Percentiles rank a stretch among this genome's conserved stretches.
These are phyloP conservation scores for Dioscorea cayenensis DNA, from an alignment of 116 monocot genomes.

Conservation along the genomic window DNA sequence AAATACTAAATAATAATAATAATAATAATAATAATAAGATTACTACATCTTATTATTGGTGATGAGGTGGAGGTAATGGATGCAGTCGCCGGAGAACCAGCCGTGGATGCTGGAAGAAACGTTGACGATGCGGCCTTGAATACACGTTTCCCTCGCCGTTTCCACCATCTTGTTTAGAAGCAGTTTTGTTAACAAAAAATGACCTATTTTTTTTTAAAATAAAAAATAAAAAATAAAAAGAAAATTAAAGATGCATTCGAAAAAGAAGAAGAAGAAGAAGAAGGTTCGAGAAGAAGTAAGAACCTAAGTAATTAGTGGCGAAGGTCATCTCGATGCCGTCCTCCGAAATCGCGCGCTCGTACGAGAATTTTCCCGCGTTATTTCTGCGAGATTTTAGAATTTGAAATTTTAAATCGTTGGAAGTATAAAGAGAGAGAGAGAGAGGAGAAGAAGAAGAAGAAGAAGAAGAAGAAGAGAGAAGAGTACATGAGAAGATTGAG, in stretches of 20 bases:
- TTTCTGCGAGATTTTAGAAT: conserved; percentile 4
- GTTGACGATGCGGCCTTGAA: conserved; percentile 73
- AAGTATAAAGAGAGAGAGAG: background rate
- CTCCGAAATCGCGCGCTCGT: conserved; percentile 39
- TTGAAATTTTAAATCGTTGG: background rate
- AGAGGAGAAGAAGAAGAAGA: no score
- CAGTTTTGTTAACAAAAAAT: conserved; percentile 62
- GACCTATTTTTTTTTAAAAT: conserved; percentile 20
- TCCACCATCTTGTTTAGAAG: conserved; percentile 54
- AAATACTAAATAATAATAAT: no score
- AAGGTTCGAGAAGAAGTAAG: no score
- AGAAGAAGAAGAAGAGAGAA: background rate
- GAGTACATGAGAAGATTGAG: conserved; percentile 72
- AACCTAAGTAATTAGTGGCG: conserved; percentile 68
- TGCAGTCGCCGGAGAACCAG: conserved; percentile 64
- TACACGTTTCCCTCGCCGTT: conserved; percentile 51
- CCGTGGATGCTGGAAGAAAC: conserved; percentile 64
- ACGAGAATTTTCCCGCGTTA: conserved; percentile 64
- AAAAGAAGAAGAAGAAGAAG: no score
- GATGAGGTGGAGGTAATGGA: conserved; percentile 41
- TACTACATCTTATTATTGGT: conserved; percentile 59
- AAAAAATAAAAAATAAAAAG: no score
- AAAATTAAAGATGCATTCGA: no score
- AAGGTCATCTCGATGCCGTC: conserved; percentile 74
- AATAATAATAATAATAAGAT: no score